Evolutionary conservation across 495 filamentous ascomycete genomes (phyloP).

Genomic region (Acidiella bohemica): DNA sequence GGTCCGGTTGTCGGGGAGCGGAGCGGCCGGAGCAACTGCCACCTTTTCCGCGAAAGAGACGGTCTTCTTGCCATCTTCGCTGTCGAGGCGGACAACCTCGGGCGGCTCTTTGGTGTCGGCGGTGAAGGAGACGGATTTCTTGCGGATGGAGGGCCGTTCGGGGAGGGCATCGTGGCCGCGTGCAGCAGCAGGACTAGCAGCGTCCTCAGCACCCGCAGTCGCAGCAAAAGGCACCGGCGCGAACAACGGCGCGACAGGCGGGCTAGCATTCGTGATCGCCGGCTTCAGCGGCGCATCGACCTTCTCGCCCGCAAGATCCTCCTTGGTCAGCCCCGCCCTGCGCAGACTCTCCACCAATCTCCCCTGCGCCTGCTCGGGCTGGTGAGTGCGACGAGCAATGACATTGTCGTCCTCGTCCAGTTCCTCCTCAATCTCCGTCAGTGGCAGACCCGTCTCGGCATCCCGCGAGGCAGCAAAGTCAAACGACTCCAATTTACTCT

Average conservation of each 20-base stretch:
- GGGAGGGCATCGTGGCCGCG: neutral
- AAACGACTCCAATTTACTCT: conserved; percentile 51
- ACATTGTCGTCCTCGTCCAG: conserved; percentile 86
- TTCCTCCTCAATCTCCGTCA: conserved; percentile 82
- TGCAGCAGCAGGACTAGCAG: neutral
- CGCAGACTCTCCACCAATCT: conserved; percentile 52
- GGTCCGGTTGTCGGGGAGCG: conserved; percentile 10
- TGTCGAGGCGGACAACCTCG: conserved; percentile 10
- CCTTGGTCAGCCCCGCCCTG: conserved; percentile 53
- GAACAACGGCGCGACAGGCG: conserved; percentile 3
- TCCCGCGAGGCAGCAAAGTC: conserved; percentile 11
- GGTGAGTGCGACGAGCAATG: conserved; percentile 43
- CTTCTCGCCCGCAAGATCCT: conserved; percentile 22
- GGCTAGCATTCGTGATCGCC: conserved; percentile 11
- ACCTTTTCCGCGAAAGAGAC: conserved; percentile 36
- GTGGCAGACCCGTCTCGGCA: conserved; percentile 39
- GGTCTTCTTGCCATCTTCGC: conserved; percentile 23
- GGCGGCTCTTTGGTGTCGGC: conserved; percentile 42
- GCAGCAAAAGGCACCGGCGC: no score
- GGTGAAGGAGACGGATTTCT: conserved; percentile 34
- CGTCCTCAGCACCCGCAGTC: no score
- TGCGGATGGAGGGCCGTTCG: conserved; percentile 12
- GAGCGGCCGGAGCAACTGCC: conserved; percentile 26
- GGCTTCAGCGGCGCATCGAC: conserved; percentile 7
- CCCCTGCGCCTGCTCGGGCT: conserved; percentile 45